Percentiles rank a stretch among this genome's conserved stretches.
phyloP scores from a whole-genome alignment of 2,329 filamentous ascomycete species.

The Ophiocordyceps unilateralis region DNA sequence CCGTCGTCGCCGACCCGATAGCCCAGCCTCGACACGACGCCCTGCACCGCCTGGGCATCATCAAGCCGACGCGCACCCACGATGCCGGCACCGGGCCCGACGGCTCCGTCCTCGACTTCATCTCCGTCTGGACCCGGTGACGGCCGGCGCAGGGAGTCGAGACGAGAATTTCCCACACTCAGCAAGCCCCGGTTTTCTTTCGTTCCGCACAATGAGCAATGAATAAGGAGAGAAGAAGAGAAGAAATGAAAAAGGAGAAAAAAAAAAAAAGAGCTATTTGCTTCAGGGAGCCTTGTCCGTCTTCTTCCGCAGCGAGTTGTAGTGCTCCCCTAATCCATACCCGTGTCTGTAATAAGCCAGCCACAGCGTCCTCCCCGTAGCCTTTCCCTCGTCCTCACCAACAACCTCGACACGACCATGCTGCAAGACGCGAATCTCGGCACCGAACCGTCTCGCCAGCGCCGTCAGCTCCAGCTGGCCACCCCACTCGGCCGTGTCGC shows the following conservation, averaged over 20 bases:
- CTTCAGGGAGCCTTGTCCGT: slow-evolving; percentile 1
- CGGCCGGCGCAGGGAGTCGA: not conserved
- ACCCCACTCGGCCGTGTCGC: slow-evolving; percentile 87
- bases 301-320: slow-evolving; percentile 61
- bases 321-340: slow-evolving; percentile 91
- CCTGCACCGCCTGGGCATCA: slow-evolving; percentile 27
- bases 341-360: slow-evolving; percentile 89
- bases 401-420: slow-evolving; percentile 69
- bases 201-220: too few species aligned
- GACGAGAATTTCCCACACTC: too few species aligned
- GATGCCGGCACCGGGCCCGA: slow-evolving; percentile 24
- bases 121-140: slow-evolving; percentile 33
- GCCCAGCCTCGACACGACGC: slow-evolving; percentile 19
- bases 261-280: too few species aligned
- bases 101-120: slow-evolving; percentile 30
- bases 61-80: slow-evolving; percentile 34
- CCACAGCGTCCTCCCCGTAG: slow-evolving; percentile 50
- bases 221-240: too few species aligned
- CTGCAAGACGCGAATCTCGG: slow-evolving; percentile 73
- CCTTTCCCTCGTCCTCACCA: slow-evolving; percentile 24
- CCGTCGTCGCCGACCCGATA: slow-evolving; percentile 21
- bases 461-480: slow-evolving; percentile 82
- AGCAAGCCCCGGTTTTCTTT: too few species aligned
- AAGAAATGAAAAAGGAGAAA: not conserved
- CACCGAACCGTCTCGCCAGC: slow-evolving; percentile 61